Conservation (phyloP, 2,329 filamentous ascomycete genomes). For the Diplodia scrobiculata region DNA sequence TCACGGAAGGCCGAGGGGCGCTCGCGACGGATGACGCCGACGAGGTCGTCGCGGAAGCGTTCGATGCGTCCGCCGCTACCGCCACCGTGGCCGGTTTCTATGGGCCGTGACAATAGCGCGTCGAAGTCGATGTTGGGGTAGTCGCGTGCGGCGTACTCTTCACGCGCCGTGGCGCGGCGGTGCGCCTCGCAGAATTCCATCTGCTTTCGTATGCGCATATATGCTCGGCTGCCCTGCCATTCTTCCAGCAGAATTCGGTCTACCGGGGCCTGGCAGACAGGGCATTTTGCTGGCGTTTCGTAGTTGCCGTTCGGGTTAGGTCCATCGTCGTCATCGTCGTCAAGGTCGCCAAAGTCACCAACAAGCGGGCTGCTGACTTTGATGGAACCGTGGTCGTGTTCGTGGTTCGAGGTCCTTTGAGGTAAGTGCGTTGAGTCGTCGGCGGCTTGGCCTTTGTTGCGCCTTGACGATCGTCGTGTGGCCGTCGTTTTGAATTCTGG, state of each 20-base stretch:
- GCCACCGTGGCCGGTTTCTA: background rate
- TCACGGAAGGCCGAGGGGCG: conserved; percentile 62
- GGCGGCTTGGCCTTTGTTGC: background rate
- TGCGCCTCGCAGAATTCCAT: conserved; percentile 44
- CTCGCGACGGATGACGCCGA: conserved; percentile 61
- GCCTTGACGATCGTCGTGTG: background rate
- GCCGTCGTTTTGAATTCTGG: background rate
- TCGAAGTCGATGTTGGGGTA: conserved; percentile 76
- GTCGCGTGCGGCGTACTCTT: conserved; percentile 54
- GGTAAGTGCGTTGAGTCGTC: no score
- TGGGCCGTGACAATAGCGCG: conserved; percentile 45
- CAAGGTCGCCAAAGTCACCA: background rate
- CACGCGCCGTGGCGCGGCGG: conserved; percentile 37
- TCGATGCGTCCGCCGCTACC: conserved; percentile 55
- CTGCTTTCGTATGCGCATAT: conserved; percentile 61
- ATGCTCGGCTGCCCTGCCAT: conserved; percentile 36
- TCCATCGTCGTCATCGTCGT: background rate
- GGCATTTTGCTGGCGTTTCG: conserved; percentile 6
- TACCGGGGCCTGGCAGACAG: conserved; percentile 19
- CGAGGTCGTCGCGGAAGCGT: conserved; percentile 58
- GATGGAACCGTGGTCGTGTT: background rate
- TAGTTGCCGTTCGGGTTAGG: conserved; percentile 10
- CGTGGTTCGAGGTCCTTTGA: no score
- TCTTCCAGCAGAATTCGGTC: conserved; percentile 1
- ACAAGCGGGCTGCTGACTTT: background rate